phyloP scores from a whole-genome alignment of 345 rosid genomes.

The Rhodomyrtus tomentosa region DNA sequence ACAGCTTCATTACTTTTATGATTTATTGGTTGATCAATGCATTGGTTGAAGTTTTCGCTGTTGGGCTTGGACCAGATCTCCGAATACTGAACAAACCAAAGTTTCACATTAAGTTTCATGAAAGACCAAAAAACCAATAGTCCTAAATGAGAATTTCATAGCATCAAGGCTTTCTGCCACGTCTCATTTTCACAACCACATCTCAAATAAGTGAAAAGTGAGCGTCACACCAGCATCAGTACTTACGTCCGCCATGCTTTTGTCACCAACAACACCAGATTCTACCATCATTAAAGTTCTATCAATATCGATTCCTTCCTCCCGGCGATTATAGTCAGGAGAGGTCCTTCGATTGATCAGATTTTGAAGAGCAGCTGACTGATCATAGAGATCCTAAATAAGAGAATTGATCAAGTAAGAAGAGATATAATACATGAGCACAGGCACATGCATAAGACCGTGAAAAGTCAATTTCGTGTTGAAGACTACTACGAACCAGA shows the following conservation, averaged over 20 bases:
- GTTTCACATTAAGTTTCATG: neutral
- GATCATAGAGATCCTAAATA: slow-evolving; percentile 28
- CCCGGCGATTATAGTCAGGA: slow-evolving; percentile 20
- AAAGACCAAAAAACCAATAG: neutral
- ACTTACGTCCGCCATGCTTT: slow-evolving; percentile 45
- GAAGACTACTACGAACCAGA: neutral
- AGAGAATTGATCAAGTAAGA: neutral
- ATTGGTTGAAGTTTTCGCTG: slow-evolving; percentile 70
- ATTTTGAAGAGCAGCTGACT: slow-evolving; percentile 15
- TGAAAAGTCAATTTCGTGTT: neutral
- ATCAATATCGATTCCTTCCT: slow-evolving; percentile 35
- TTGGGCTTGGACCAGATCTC: slow-evolving; percentile 84
- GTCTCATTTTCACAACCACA: neutral
- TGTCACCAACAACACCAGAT: slow-evolving; percentile 16
- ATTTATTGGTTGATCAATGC: slow-evolving; percentile 43
- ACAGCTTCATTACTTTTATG: slow-evolving; percentile 44
- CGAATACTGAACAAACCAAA: slow-evolving; percentile 34
- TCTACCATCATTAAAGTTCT: slow-evolving; percentile 27
- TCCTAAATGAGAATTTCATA: neutral
- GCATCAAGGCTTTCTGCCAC: neutral
- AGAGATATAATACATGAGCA: neutral
- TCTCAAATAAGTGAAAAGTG: neutral
- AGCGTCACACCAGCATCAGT: neutral
- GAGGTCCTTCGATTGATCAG: slow-evolving; percentile 22
- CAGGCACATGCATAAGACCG: neutral